These are phyloP conservation scores for Cucurbita pepo DNA, from an alignment of 306 rosid species.

Conservation along the genomic window DNA sequence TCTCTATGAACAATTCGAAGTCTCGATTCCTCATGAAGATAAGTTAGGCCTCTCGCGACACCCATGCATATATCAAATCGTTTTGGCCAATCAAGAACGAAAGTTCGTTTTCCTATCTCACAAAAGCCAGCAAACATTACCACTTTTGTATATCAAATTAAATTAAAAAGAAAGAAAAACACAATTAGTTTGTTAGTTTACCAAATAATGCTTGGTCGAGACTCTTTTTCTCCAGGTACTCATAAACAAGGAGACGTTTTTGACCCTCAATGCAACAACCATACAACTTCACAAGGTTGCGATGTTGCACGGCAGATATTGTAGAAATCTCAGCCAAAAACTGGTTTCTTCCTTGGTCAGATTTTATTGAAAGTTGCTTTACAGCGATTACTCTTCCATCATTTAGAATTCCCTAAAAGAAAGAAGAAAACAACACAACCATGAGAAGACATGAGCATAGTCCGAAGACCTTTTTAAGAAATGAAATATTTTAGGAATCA, in stretches of 20 bases:
- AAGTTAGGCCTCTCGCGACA: slow-evolving; percentile 19
- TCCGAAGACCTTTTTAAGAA: not conserved
- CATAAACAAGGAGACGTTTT: slow-evolving; percentile 16
- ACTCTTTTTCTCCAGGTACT: slow-evolving; percentile 18
- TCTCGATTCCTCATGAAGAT: slow-evolving; percentile 23
- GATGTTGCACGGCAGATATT: slow-evolving; percentile 17
- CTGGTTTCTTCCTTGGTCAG: slow-evolving; percentile 16
- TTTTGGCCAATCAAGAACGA: slow-evolving; percentile 17
- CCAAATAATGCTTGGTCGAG: slow-evolving; percentile 20
- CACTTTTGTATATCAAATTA: not conserved
- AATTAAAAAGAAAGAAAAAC: not conserved
- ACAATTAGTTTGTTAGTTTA: not conserved
- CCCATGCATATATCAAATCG: slow-evolving; percentile 19
- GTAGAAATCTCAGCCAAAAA: slow-evolving; percentile 18
- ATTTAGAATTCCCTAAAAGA: slow-evolving; percentile 13
- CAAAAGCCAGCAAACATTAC: not conserved
- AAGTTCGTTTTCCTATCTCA: not conserved
- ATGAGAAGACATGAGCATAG: not conserved
- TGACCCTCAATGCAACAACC: slow-evolving; percentile 22
- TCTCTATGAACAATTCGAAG: slow-evolving; percentile 24
- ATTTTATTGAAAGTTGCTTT: slow-evolving; percentile 17
- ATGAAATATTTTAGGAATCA: no score
- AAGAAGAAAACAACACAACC: not conserved
- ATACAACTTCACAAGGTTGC: slow-evolving; percentile 15
- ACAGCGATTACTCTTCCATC: slow-evolving; percentile 22